Base-by-base conservation (phyloP, 768 basidiomycete genomes). In the Mycena belliarum region DNA sequence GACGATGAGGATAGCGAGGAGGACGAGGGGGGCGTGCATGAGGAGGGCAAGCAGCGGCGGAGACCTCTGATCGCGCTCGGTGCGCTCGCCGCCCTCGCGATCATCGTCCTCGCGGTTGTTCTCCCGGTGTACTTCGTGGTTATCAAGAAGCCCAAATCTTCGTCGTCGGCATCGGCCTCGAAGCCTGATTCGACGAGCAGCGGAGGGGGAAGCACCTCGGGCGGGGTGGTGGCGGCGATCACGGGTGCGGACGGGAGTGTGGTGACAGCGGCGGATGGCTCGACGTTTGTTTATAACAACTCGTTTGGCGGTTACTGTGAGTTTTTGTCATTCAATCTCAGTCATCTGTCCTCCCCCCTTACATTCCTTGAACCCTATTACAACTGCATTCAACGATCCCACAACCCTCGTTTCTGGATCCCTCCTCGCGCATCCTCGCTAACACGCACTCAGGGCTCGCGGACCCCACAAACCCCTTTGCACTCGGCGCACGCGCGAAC, bases 381-480 rank as follows among this genome's bases (percentile, higher is more conserved):
- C n/a, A n/a, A n/a, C n/a, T n/a, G n/a, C n/a, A n/a, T n/a, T n/a
- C n/a, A n/a, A n/a, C n/a, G n/a, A n/a, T n/a, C n/a, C n/a, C n/a
- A n/a, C n/a, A n/a, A n/a, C n/a, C n/a, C n/a, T n/a, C n/a, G n/a
- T n/a, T n/a, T n/a, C n/a, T n/a, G n/a, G n/a, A n/a, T n/a, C n/a
- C n/a, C n/a, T n/a, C 29, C 29, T 6, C 29, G 29, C 29, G 29
- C 7, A 7, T 32, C 29, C 6, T 14, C 29, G 29, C 29, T 35
- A 8, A 32, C 29, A 12, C 29, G 29, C 29, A 32, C 20, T 16
- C 37, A 46, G 44, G 77, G 80, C 70, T 78, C 2, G 64, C 65
- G 69, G 77, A 85, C 59, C 79, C 80, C 15, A 72, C 78, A 14
- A 69, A 82, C 66, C 83, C 85, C 8, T 85, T 79, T 71, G 78